Conservation (phyloP, 331 rosid genomes). For the Cydonia oblonga region DNA sequence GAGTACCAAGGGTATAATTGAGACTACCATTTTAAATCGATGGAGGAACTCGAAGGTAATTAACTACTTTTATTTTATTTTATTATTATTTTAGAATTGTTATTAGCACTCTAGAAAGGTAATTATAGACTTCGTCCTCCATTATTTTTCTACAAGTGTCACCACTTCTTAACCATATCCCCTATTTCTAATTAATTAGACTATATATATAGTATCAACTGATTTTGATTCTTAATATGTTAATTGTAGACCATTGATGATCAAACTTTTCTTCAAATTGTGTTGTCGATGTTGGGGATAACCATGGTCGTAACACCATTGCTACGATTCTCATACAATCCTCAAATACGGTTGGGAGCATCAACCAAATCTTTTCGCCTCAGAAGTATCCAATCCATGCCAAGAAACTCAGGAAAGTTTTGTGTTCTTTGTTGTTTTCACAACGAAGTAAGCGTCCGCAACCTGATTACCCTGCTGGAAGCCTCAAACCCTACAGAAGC, state of each 20-base stretch:
- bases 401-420: constrained; percentile 8
- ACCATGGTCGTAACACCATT: constrained; percentile 7
- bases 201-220: neutral
- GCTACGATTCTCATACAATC: constrained; percentile 11
- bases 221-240: neutral
- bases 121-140: too few species aligned
- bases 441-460: constrained; percentile 22
- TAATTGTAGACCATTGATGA: constrained; percentile 12
- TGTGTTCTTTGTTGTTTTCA: constrained; percentile 24
- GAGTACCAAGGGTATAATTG: constrained; percentile 60
- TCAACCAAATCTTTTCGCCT: neutral
- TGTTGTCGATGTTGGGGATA: neutral
- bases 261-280: neutral
- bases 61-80: too few species aligned
- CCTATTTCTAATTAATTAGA: too few species aligned
- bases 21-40: constrained; percentile 12
- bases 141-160: too few species aligned
- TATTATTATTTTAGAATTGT: too few species aligned
- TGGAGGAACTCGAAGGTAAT: constrained; percentile 2
- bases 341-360: constrained; percentile 4
- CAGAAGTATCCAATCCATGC: neutral
- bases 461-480: constrained; percentile 26
- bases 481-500: constrained; percentile 17
- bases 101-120: too few species aligned
- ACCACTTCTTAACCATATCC: too few species aligned